These are phyloP conservation scores for Arctium minus DNA, from an alignment of 129 eudicot species.

Conservation along the genomic window DNA sequence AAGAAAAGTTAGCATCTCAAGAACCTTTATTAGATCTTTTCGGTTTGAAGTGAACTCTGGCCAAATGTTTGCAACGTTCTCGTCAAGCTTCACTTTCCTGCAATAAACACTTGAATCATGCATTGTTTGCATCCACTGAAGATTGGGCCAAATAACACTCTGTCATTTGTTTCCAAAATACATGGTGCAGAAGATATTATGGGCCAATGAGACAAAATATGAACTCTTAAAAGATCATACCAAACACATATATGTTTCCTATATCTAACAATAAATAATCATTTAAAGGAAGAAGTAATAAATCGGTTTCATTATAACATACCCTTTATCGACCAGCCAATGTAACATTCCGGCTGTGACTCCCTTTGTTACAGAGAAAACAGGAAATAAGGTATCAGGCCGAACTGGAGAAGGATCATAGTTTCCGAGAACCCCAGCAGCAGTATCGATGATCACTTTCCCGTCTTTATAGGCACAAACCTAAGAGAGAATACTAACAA, in stretches of 20 bases:
- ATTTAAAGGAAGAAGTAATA: neutral
- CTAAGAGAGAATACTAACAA: constrained; percentile 33
- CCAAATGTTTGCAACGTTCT: constrained; percentile 71
- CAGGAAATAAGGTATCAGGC: constrained; percentile 86
- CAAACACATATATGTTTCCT: neutral
- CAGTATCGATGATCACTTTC: constrained; percentile 85
- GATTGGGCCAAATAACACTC: neutral
- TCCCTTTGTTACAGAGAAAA: constrained; percentile 87
- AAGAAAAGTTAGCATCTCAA: neutral
- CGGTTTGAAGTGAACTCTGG: constrained; percentile 65
- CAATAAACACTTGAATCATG: constrained; percentile 1
- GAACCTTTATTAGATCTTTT: constrained; percentile 77
- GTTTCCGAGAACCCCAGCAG: constrained; percentile 92
- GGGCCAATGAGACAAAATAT: too few species aligned
- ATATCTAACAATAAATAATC: neutral
- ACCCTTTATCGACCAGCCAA: constrained; percentile 87
- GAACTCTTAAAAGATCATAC: too few species aligned
- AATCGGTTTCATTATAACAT: neutral
- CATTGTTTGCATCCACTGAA: neutral
- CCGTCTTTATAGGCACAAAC: constrained; percentile 97
- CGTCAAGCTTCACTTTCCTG: constrained; percentile 76
- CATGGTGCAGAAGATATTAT: neutral
- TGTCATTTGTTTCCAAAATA: neutral
- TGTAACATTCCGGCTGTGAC: constrained; percentile 82
- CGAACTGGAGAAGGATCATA: constrained; percentile 91